Conservation (phyloP, 2,329 filamentous ascomycete species). For the Nannizziopsis arthrosporioides region DNA sequence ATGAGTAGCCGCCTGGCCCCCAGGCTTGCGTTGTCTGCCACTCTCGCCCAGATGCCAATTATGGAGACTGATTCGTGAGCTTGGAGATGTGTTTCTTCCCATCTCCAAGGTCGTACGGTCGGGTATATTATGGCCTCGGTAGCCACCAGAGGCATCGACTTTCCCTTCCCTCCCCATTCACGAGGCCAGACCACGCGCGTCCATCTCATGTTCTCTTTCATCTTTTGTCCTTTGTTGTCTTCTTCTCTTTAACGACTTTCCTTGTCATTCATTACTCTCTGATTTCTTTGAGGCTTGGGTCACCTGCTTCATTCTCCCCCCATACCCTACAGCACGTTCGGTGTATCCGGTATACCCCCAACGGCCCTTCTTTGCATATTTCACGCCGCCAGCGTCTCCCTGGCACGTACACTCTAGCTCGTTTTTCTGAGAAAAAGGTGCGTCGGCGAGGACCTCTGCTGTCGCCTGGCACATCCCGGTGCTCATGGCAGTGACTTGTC, state of each 20-base stretch:
- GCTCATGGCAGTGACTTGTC: not conserved
- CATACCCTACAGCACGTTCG: not conserved
- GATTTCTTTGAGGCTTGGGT: not conserved
- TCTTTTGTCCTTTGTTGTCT: not conserved
- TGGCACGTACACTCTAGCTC: not conserved
- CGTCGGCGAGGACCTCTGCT: not conserved
- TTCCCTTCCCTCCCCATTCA: not conserved
- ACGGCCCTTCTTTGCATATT: not conserved
- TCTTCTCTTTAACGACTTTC: constrained; percentile 8
- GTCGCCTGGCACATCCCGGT: not conserved
- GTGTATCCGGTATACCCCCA: constrained; percentile 10
- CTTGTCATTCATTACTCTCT: constrained; percentile 4
- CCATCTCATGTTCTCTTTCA: constrained; percentile 2
- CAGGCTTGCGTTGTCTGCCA: not conserved
- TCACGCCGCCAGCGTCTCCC: not conserved
- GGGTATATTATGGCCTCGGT: constrained; percentile 6
- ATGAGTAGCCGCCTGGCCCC: constrained; percentile 9
- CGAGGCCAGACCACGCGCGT: constrained; percentile 8
- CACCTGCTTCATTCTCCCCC: not conserved
- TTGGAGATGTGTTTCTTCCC: not conserved
- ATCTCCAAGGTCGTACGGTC: not conserved
- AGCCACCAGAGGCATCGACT: not conserved
- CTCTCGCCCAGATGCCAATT: constrained; percentile 5
- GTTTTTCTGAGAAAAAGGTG: constrained; percentile 1
- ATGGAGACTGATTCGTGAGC: not conserved